phyloP scores from a whole-genome alignment of 331 rosid species.

The Saraca asoca region DNA sequence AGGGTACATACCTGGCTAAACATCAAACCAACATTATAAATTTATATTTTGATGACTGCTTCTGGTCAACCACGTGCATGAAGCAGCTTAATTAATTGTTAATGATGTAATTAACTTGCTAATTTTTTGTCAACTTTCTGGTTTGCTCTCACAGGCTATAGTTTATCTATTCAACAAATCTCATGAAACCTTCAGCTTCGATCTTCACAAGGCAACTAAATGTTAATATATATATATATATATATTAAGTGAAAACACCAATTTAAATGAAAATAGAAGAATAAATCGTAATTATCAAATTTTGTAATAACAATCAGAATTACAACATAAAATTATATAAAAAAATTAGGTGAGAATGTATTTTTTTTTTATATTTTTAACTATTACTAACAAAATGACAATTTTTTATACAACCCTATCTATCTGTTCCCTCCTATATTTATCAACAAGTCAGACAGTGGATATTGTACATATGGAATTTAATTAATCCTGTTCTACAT shows the following conservation, averaged over 20 bases:
- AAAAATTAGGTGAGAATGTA: too few species aligned
- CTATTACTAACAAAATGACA: background rate
- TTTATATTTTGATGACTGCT: slow-evolving; percentile 9
- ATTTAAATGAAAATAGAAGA: too few species aligned
- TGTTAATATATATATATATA: too few species aligned
- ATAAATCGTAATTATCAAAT: too few species aligned
- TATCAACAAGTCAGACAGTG: background rate
- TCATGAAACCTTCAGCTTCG: background rate
- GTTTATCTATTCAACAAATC: background rate
- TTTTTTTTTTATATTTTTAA: background rate
- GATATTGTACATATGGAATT: background rate
- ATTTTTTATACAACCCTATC: background rate
- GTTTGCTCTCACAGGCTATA: background rate
- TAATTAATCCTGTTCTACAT: too few species aligned
- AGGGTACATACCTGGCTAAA: background rate
- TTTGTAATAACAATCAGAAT: too few species aligned
- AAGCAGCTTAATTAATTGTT: slow-evolving; percentile 23
- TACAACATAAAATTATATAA: background rate
- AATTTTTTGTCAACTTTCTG: slow-evolving; percentile 21
- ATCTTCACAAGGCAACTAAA: background rate
- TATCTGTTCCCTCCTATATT: background rate
- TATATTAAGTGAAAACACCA: too few species aligned
- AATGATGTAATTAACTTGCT: slow-evolving; percentile 28
- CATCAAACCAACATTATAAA: background rate
- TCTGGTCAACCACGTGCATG: slow-evolving; percentile 39